Percentiles rank a stretch among this genome's conserved stretches.
These are phyloP conservation scores for Irpex sp. DNA, from an alignment of 1,284 basidiomycete species.

Conservation along the genomic window DNA sequence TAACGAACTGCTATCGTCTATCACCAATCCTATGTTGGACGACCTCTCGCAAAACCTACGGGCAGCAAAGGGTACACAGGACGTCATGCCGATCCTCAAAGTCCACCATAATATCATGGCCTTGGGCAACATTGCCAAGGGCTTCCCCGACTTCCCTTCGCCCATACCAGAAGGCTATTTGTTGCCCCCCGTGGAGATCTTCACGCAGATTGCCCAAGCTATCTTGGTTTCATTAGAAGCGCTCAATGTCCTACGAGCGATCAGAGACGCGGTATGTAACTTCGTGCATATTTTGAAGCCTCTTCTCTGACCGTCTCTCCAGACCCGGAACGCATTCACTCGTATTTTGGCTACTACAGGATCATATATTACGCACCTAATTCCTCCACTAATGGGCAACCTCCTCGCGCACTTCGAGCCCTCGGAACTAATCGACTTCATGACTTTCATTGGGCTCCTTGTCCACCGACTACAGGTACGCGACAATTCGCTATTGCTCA, in stretches of 20 bases:
- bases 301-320: conserved; percentile 1
- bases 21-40: conserved; percentile 81
- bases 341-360: conserved; percentile 91
- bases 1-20: conserved; percentile 67
- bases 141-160: conserved; percentile 88
- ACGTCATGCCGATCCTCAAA: conserved; percentile 76
- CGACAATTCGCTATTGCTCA: neutral
- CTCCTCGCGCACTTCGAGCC: conserved; percentile 91
- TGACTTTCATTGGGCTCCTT: conserved; percentile 90
- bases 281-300: neutral
- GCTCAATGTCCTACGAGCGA: conserved; percentile 85
- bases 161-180: conserved; percentile 63
- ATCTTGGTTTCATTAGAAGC: conserved; percentile 86
- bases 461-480: conserved; percentile 90
- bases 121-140: conserved; percentile 92
- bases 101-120: conserved; percentile 98
- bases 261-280: conserved; percentile 85
- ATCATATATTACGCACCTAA: conserved; percentile 75
- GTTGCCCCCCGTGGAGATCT: conserved; percentile 78
- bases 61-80: conserved; percentile 52
- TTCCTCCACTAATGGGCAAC: conserved; percentile 85
- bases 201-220: conserved; percentile 86
- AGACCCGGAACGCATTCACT: conserved; percentile 94
- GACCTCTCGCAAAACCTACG: conserved; percentile 73
- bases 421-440: conserved; percentile 91